phyloP scores from a whole-genome alignment of 768 basidiomycete genomes.

The Kwoniella bestiolae region DNA sequence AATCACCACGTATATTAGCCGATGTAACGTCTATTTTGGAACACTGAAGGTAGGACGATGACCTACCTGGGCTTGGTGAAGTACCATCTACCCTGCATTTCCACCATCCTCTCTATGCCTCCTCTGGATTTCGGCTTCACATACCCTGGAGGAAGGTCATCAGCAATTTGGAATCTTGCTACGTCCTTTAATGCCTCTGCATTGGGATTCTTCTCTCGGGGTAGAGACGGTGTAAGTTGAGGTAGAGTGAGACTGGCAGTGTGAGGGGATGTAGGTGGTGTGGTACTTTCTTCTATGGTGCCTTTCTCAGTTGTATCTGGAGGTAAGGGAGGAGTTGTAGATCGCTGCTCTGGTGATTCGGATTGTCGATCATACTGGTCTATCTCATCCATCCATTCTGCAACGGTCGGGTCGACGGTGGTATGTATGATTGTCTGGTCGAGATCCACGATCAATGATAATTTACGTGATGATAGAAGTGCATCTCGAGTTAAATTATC shows the following conservation, averaged over 20 bases:
- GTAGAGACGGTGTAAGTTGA: background rate
- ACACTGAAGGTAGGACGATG: background rate
- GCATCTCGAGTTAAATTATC: slow-evolving; percentile 80
- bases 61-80: slow-evolving; percentile 95
- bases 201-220: slow-evolving; percentile 72
- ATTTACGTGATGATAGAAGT: slow-evolving; percentile 73
- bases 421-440: slow-evolving; percentile 99
- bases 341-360: background rate
- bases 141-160: slow-evolving; percentile 66
- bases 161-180: slow-evolving; percentile 80
- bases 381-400: slow-evolving; percentile 82
- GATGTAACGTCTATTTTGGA: background rate
- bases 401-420: slow-evolving; percentile 96
- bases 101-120: slow-evolving; percentile 6
- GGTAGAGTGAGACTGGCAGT: background rate
- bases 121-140: slow-evolving; percentile 24
- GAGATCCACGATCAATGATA: slow-evolving; percentile 95
- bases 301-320: background rate
- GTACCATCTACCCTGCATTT: slow-evolving; percentile 82
- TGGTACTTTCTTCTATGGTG: slow-evolving; percentile 12
- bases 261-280: slow-evolving; percentile 25
- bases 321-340: slow-evolving; percentile 24
- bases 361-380: slow-evolving; percentile 17
- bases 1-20: background rate
- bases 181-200: slow-evolving; percentile 90